Base-by-base conservation (phyloP, 257 asterid genomes). In the Mentha longifolia region DNA sequence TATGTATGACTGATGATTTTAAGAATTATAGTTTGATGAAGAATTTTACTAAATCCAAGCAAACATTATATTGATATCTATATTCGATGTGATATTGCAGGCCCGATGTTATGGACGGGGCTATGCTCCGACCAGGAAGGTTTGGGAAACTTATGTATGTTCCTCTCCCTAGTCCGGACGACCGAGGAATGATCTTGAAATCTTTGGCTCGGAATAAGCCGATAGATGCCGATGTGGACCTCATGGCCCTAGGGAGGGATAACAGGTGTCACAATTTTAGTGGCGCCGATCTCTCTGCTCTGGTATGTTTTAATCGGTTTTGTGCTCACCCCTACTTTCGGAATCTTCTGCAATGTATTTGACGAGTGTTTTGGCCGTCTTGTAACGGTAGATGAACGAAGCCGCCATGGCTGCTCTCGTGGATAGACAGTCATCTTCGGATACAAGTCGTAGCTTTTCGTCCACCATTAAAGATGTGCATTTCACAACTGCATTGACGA, bases 61-160 rank as follows among this genome's bases (percentile, higher is more conserved):
- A 31, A 31, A 3, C 4, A 31, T 5, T n/a, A n/a, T n/a, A n/a
- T n/a, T n/a, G n/a, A 39, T 49, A 28, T 73, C n/a, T n/a, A n/a
- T n/a, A n/a, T n/a, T n/a, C n/a, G n/a, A n/a, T n/a, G n/a, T n/a
- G n/a, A n/a, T n/a, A n/a, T n/a, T 71, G 62, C 35, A 74, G 97
- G 80, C 97, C 97, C 50, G 97, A 93, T 65, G 88, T 79, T 35
- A 90, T 93, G 85, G 97, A 93, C 75, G 83, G 19, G 9, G 97
- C 97, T 39, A 15, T 90, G 73, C 87, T 90, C 43, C 87, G 96
- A 63, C 95, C 95, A 7, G 96, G 95, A 82, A 86, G 98, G 76
- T 86, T 87, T 35, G 96, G 96, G 66, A 88, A 80, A 76, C 91
- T 78, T 49, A 31, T 93, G 59, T 90, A 85, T 65, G 96, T 93